phyloP scores from a whole-genome alignment of 1,284 basidiomycete species.

The Malassezia equina region DNA sequence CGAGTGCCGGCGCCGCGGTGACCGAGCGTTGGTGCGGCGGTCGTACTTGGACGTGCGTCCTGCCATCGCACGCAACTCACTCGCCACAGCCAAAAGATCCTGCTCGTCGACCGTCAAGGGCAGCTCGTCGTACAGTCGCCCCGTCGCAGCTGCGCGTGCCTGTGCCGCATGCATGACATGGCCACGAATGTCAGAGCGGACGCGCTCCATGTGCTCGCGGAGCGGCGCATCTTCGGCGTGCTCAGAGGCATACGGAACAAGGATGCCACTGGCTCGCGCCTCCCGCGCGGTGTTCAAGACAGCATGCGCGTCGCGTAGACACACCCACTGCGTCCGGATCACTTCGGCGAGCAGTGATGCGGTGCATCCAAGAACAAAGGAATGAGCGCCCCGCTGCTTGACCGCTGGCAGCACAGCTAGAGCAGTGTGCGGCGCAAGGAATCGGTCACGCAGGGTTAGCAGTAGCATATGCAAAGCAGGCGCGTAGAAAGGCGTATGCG shows the following conservation, averaged over 20 bases:
- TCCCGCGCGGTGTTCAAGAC: constrained; percentile 12
- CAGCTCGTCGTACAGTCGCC: background rate
- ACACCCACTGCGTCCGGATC: constrained; percentile 33
- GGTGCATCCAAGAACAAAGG: constrained; percentile 38
- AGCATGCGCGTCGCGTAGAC: constrained; percentile 21
- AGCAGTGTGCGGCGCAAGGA: constrained; percentile 28
- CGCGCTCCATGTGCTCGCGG: constrained; percentile 13
- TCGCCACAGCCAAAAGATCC: constrained; percentile 4
- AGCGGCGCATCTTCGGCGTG: constrained; percentile 6
- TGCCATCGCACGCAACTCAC: constrained; percentile 10
- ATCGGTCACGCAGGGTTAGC: constrained; percentile 29
- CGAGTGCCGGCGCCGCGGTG: background rate
- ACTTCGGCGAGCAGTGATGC: constrained; percentile 34
- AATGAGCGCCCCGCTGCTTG: constrained; percentile 25
- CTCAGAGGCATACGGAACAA: background rate
- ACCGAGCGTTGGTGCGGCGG: background rate
- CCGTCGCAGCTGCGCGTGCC: background rate
- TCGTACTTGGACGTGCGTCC: constrained; percentile 7
- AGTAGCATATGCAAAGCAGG: constrained; percentile 37
- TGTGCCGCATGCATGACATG: constrained; percentile 1
- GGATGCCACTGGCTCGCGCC: constrained; percentile 7
- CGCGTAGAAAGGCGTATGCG: constrained; percentile 31
- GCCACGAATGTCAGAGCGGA: constrained; percentile 8
- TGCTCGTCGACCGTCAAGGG: constrained; percentile 1
- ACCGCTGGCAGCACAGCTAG: constrained; percentile 23